These are phyloP conservation scores for Jackrogersella minutella DNA, from an alignment of 495 filamentous ascomycete genomes.

Conservation along the genomic window DNA sequence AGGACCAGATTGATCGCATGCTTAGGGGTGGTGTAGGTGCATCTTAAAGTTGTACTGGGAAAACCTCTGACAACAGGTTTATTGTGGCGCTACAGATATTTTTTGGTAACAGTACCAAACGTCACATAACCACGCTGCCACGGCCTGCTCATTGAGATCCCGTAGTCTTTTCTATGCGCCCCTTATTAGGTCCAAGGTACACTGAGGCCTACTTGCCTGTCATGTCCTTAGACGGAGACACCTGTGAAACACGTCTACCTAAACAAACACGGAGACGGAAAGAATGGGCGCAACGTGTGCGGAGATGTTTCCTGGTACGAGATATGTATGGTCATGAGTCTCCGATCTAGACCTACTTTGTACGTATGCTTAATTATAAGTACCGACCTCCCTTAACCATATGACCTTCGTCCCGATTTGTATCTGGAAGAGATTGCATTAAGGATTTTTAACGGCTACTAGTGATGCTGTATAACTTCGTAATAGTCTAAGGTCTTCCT, in stretches of 20 bases:
- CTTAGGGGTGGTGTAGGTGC: slow-evolving; percentile 43
- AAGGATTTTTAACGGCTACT: too few species aligned
- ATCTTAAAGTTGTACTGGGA: slow-evolving; percentile 10
- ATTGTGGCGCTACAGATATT: neutral
- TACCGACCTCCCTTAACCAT: too few species aligned
- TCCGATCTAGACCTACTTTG: too few species aligned
- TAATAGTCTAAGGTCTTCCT: too few species aligned
- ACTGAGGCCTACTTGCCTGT: neutral
- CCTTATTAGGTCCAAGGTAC: too few species aligned
- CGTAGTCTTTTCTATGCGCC: too few species aligned
- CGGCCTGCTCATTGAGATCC: neutral
- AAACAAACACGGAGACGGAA: neutral
- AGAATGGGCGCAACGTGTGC: neutral
- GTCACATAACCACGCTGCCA: neutral
- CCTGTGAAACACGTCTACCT: neutral
- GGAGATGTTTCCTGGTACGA: neutral
- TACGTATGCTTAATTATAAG: too few species aligned
- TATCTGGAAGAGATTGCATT: too few species aligned
- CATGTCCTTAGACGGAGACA: neutral
- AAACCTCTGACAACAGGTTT: neutral
- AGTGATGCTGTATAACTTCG: too few species aligned
- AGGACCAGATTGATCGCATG: slow-evolving; percentile 88
- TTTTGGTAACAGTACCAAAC: neutral
- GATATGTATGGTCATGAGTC: too few species aligned
- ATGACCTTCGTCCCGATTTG: too few species aligned